phyloP scores from a whole-genome alignment of 345 rosid genomes.

The Hibiscus trionum region DNA sequence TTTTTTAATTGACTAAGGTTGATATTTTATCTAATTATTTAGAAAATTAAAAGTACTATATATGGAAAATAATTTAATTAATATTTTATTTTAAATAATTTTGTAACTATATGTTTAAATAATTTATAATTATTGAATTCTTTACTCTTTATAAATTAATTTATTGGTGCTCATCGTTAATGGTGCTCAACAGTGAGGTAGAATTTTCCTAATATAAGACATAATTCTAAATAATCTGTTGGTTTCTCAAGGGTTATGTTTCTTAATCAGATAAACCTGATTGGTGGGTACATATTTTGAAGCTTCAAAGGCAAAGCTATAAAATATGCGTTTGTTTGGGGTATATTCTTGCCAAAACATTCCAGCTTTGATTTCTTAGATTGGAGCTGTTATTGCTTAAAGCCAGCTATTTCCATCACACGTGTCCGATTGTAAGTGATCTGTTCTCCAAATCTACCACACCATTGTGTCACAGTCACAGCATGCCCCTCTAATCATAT shows the following conservation, averaged over 20 bases:
- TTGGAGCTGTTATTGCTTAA: not conserved
- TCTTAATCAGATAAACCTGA: not conserved
- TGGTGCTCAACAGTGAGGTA: no score
- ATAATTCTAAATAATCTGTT: not conserved
- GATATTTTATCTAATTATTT: no score
- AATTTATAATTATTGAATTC: no score
- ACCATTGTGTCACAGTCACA: not conserved
- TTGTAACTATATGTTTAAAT: no score
- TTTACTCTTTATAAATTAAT: no score
- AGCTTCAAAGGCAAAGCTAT: not conserved
- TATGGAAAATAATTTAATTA: no score
- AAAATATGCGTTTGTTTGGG: not conserved
- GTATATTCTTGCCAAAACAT: not conserved
- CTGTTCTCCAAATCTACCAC: not conserved
- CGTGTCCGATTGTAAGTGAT: not conserved
- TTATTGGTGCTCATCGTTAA: no score
- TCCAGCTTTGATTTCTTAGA: constrained; percentile 1
- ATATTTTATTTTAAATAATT: no score
- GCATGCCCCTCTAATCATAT: not conserved
- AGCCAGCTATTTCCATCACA: not conserved
- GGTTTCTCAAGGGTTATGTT: not conserved
- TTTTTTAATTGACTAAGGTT: no score
- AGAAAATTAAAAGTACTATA: no score
- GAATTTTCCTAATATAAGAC: not conserved
- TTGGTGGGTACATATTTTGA: not conserved